Evolutionary conservation across 2,329 filamentous ascomycete species (phyloP), one percentile per base, ranked within the genome.

Genomic region (Alternaria viburni): DNA sequence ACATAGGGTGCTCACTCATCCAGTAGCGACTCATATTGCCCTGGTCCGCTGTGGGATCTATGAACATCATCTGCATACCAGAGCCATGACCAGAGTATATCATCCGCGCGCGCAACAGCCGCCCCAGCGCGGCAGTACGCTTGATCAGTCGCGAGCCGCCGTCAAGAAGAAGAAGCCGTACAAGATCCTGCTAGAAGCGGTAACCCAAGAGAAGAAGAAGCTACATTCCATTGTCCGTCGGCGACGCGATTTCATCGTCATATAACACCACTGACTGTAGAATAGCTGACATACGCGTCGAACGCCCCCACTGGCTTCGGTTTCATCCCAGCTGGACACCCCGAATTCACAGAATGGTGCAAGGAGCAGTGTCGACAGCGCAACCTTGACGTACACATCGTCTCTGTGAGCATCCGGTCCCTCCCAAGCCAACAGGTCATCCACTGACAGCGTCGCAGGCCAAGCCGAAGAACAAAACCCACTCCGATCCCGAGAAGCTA

Each of bases 151-250:
- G 51, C 72, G 67, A 50, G 67, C 74, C 43, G 66, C 51, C 41
- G 60, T 67, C 60, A 71, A 68, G 62, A 75, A 74, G 65, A 82
- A 83, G 64, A 83, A 84, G 64, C 78, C 80, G 2, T 85, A 89
- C 77, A 89, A 88, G 73, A 84, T 89, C 54, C 82, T 89, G 26
- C 79, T 89, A 60, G 86, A 88, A 74, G 83, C 82, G 15, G 80
- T 89, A 49, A 84, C 86, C 4, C 85, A 86, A 65, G 86, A 87
- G 73, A 88, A 88, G 78, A 88, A 86, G 73, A 89, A 87, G 71
- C 81, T 89, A 50, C 82, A 84, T 57, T 84, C 85, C 64, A 74
- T 79, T 59, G 82, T 84, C 70, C 70, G 81, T 83, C 65, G 46
- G 58, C 67, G 41, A 57, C 45, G 50, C 23, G 49, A 44, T 44